These are phyloP conservation scores for Pycnococcus provasolii DNA, from an alignment of 139 green algal species.

Conservation along the genomic window DNA sequence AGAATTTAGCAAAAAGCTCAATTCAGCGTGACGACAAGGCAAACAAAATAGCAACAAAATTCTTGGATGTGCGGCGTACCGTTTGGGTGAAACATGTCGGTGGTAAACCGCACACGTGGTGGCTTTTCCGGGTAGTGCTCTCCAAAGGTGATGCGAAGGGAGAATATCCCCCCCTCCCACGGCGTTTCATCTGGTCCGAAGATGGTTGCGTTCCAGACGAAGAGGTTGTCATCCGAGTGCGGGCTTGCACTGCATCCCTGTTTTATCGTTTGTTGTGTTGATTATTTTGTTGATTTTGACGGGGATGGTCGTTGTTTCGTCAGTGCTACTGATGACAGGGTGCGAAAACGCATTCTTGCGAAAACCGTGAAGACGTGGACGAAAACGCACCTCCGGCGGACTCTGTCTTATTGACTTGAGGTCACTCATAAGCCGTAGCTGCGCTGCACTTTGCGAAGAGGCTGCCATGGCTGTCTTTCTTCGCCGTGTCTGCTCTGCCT, in stretches of 20 bases:
- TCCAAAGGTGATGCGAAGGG: conserved; percentile 68
- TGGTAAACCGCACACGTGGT: conserved; percentile 74
- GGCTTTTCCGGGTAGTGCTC: conserved; percentile 78
- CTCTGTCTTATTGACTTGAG: too few relatives aligned
- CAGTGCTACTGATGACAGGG: too few relatives aligned
- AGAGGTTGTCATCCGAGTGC: conserved; percentile 55
- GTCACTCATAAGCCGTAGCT: too few relatives aligned
- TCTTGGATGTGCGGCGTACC: conserved; percentile 26
- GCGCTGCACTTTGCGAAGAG: too few relatives aligned
- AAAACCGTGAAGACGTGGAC: too few relatives aligned
- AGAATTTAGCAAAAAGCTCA: too few relatives aligned
- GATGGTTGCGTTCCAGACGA: conserved; percentile 64
- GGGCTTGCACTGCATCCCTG: conserved; percentile 53
- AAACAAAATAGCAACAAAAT: not conserved
- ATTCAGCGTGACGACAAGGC: not conserved
- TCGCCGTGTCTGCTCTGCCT: too few relatives aligned
- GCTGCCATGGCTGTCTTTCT: too few relatives aligned
- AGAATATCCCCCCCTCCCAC: conserved; percentile 74
- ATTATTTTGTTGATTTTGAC: too few relatives aligned
- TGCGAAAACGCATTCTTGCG: too few relatives aligned
- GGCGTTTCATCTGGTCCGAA: conserved; percentile 58
- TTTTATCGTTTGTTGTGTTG: not conserved
- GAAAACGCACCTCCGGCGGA: too few relatives aligned
- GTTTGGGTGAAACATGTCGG: conserved; percentile 74
- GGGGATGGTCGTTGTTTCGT: too few relatives aligned